phyloP scores from a whole-genome alignment of 306 rosid species.

The Quercus suber region DNA sequence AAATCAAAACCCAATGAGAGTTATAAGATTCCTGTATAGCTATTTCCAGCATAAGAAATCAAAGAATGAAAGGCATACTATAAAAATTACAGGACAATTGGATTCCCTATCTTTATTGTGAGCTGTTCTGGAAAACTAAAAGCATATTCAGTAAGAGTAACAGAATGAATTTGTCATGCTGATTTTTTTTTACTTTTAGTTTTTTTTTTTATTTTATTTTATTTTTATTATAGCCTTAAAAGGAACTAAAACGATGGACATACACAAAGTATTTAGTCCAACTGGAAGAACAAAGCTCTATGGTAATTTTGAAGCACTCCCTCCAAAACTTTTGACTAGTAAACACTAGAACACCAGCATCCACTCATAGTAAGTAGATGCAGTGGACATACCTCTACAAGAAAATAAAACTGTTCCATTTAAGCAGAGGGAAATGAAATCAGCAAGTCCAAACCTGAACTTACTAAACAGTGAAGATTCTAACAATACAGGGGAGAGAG shows the following conservation, averaged over 20 bases:
- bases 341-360: neutral
- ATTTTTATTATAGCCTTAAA: neutral
- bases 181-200: neutral
- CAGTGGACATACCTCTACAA: neutral
- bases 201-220: neutral
- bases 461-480: neutral
- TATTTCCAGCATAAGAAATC: neutral
- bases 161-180: neutral
- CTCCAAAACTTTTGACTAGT: neutral
- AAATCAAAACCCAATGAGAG: slow-evolving; percentile 1
- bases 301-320: neutral
- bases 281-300: neutral
- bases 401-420: neutral
- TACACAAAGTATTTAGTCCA: neutral
- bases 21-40: neutral
- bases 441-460: neutral
- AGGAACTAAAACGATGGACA: neutral
- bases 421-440: neutral
- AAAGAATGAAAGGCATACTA: neutral
- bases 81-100: neutral
- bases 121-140: neutral
- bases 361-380: neutral
- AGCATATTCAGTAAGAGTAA: neutral
- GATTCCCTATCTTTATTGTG: neutral
- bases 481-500: neutral